Evolutionary conservation across 176 grass and related monocot genomes (phyloP), one percentile per base, ranked within the genome.

Genomic region (Saccharum spontaneum): DNA sequence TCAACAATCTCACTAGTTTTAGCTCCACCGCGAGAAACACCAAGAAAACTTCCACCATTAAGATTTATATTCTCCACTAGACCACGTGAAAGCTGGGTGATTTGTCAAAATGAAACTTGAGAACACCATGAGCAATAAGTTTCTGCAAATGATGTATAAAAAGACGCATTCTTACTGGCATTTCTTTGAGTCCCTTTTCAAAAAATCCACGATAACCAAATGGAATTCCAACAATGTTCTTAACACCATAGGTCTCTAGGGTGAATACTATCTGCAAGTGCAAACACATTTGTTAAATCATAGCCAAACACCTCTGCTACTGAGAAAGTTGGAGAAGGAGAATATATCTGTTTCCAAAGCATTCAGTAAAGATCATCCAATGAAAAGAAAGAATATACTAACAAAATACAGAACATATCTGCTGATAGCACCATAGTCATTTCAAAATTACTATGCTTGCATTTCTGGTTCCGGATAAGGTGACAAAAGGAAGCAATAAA

Each of bases 11-110:
- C 93, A 73, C 91, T 90, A 79, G 83, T 90, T 87, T 91, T 85
- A 88, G 91, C 85, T 81, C 93, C 93, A 75, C 97, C 97, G 82
- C 93, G 93, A 62, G 97, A 98, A 22, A 98, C 97, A 40, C 97
- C 97, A 49, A 98, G 90, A 69, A 94, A 87, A 84, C 97, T 98
- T 91, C 97, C 97, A 68, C 97, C 97, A 70, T 86, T 63, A 87
- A 98, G 93, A 91, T 96, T 95, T 90, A 98, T 98, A 34, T 93
- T 98, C 78, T 98, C 93, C 81, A 98, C 97, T 34, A 95, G 73
- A 76, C 48, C 69, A 79, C 90, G 88, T 69, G 97, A 98, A 92
- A 98, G 93, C 96, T 98, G 85, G 14, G 49, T 33, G 73, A 72
- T 81, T 15, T 48, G 74, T 26, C 55, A 77, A 77, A 76, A 89